These are phyloP conservation scores for Polysphondylium violaceum DNA, from an alignment of 78 protist genomes.

Conservation along the genomic window DNA sequence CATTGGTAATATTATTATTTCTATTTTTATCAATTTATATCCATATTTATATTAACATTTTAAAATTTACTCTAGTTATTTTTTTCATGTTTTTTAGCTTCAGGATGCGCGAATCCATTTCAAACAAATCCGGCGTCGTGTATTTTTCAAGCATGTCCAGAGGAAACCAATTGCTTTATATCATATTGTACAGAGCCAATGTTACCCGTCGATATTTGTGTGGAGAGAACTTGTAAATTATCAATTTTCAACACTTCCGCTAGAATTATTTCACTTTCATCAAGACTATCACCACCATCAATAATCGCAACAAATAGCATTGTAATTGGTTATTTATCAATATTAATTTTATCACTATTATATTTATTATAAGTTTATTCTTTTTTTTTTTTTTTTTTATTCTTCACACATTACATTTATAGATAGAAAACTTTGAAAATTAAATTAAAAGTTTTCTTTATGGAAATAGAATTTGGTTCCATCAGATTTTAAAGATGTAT, in stretches of 20 bases:
- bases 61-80: not conserved
- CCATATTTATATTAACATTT: too few species aligned
- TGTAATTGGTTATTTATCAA: not conserved
- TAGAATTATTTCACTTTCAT: not conserved
- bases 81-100: not conserved
- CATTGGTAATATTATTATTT: too few species aligned
- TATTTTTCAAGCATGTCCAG: not conserved
- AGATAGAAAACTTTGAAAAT: not conserved
- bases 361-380: not conserved
- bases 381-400: not conserved
- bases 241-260: not conserved
- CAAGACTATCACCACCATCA: not conserved
- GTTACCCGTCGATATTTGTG: constrained; percentile 24
- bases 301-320: too few species aligned
- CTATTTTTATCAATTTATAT: too few species aligned
- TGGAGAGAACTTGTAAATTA: not conserved
- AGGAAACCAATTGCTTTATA: not conserved
- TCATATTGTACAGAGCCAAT: constrained; percentile 14
- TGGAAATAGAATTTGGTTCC: constrained; percentile 63
- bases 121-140: constrained; percentile 11
- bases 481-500: not conserved
- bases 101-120: not conserved
- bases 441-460: constrained; percentile 87
- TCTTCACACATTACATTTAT: not conserved
- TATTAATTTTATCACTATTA: not conserved